Evolutionary conservation across 2,329 filamentous ascomycete genomes (phyloP).

Genomic region (Exophiala sideris): DNA sequence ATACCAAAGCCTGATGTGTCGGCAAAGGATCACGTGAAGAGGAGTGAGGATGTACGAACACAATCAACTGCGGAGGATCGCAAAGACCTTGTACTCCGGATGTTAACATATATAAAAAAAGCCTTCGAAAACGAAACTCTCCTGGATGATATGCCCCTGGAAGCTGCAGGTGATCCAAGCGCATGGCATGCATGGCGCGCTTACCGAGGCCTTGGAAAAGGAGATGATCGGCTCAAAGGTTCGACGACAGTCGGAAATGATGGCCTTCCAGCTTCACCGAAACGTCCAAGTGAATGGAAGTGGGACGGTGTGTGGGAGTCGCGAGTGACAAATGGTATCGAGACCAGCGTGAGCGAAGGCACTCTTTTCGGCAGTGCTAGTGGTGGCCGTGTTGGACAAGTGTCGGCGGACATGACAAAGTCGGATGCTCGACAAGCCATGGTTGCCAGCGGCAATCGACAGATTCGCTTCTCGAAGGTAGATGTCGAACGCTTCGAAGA

Average conservation of each 20-base stretch:
- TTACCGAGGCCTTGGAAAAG: slow-evolving; percentile 52
- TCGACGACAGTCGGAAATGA: slow-evolving; percentile 16
- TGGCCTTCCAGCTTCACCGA: slow-evolving; percentile 21
- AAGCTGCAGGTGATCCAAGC: slow-evolving; percentile 81
- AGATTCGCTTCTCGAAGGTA: slow-evolving; percentile 67
- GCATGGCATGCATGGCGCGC: slow-evolving; percentile 93
- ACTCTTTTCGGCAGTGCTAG: slow-evolving; percentile 71
- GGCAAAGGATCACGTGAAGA: neutral
- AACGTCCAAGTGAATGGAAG: slow-evolving; percentile 80
- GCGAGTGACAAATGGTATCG: slow-evolving; percentile 74
- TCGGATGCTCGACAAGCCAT: slow-evolving; percentile 11
- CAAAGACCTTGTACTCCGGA: slow-evolving; percentile 7
- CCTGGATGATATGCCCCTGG: slow-evolving; percentile 73
- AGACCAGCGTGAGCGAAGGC: slow-evolving; percentile 72
- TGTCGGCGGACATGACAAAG: slow-evolving; percentile 3
- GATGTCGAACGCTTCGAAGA: slow-evolving; percentile 58
- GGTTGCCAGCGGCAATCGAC: slow-evolving; percentile 16
- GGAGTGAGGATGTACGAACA: neutral
- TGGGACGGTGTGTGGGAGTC: slow-evolving; percentile 98
- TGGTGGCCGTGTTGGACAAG: slow-evolving; percentile 63
- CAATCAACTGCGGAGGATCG: neutral
- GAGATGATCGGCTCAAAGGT: slow-evolving; percentile 3
- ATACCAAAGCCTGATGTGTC: neutral
- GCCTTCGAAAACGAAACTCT: slow-evolving; percentile 75
- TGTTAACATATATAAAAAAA: slow-evolving; percentile 72